Base-by-base conservation (phyloP, 805 yeast species). In the Wickerhamomyces canadensis region DNA sequence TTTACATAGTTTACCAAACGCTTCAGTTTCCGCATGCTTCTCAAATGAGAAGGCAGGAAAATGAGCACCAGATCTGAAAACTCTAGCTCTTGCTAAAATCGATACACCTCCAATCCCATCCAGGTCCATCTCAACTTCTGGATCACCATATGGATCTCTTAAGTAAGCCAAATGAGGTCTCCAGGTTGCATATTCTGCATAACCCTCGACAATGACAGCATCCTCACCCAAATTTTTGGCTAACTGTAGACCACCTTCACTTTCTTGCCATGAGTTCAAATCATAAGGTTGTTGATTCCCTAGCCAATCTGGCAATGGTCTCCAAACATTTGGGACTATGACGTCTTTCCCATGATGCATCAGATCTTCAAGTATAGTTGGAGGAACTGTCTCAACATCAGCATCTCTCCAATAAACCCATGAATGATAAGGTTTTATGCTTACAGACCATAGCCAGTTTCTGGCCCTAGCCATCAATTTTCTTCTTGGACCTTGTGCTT, bases 21-120 rank as follows among this genome's bases (percentile, higher is more conserved):
- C 98, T 62, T 91, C 98, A 3, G 98, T 91, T 61, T 91, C 98
- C 2, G 98, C 98, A 58, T 91, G 98, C 52, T 86, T 87, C 60
- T 86, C 85, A 60, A 88, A 91, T 26, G 96, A 85, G 57, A 91
- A 91, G 0, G 96, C 98, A 7, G 98, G 98, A 74, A 89, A 91
- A 61, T 87, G 95, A 2, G 93, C 79, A 7, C 98, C 98, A n/a
- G 74, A 65, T 47, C 88, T 71, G 68, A 93, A 91, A 3, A 91
- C 96, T 35, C 69, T 69, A 3, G 97, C 97, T 58, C 85, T 84
- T 35, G 95, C 76, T 45, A 91, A 68, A 46, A 93, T 88, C 1
- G 96, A 86, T 31, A 91, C 98, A 48, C 98, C 98, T 21, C 98
- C 98, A 50, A 91, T 88, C 38, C 98, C 98, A 60, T 91, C 98